Evolutionary conservation across 1,139 yeast genomes (phyloP).

Genomic region (Debaryomyces subglobosus): DNA sequence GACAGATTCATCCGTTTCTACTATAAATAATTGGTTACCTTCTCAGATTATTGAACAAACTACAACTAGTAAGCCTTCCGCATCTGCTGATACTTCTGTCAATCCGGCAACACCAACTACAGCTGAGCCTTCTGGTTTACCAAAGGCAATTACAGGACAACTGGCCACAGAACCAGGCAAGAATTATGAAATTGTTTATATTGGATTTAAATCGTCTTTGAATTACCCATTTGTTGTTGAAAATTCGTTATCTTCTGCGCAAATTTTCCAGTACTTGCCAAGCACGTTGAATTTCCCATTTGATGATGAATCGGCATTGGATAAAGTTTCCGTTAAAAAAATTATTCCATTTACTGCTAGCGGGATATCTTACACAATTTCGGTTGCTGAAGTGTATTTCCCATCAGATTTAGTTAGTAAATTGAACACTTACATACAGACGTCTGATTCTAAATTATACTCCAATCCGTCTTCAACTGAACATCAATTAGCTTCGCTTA

Average conservation of each 20-base stretch:
- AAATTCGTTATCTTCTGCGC: constrained; percentile 71
- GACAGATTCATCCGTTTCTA: constrained; percentile 16
- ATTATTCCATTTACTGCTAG: constrained; percentile 65
- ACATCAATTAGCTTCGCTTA: constrained; percentile 53
- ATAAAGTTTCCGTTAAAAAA: constrained; percentile 54
- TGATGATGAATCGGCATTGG: constrained; percentile 27
- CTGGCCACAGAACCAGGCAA: constrained; percentile 47
- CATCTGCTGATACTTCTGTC: constrained; percentile 33
- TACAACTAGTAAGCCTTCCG: constrained; percentile 30
- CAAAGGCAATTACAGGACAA: constrained; percentile 67
- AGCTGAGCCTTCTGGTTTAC: constrained; percentile 57
- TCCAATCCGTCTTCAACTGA: constrained; percentile 50
- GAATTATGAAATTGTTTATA: constrained; percentile 57
- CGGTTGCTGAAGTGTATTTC: constrained; percentile 78
- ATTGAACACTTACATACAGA: constrained; percentile 47
- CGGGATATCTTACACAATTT: constrained; percentile 59
- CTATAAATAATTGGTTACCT: constrained; percentile 52
- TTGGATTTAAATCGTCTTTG: constrained; percentile 71
- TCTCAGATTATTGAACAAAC: constrained; percentile 44
- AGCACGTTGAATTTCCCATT: constrained; percentile 57
- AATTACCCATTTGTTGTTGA: constrained; percentile 73
- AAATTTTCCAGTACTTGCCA: constrained; percentile 74
- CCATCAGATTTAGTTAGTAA: constrained; percentile 51
- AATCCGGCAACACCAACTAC: constrained; percentile 36
- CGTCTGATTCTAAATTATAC: constrained; percentile 52